Conservation (phyloP, 805 yeast genomes). For the Nakazawaea ambrosiae region DNA sequence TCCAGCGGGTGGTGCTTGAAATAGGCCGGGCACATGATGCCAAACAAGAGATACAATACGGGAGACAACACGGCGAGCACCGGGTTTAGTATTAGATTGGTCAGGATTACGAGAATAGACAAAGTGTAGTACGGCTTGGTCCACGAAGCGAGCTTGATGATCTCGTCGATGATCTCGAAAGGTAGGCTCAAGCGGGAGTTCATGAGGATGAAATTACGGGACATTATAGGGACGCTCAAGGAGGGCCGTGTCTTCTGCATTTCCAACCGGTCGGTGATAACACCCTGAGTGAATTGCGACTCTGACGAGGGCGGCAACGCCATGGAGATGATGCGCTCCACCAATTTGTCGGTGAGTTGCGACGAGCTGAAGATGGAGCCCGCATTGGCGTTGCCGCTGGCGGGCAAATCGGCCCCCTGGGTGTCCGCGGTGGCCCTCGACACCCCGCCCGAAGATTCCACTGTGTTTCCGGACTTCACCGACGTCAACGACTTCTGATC, state of each 20-base stretch:
- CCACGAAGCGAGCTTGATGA: slow-evolving; percentile 58
- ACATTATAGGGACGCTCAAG: slow-evolving; percentile 62
- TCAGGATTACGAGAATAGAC: slow-evolving; percentile 40
- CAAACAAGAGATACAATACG: slow-evolving; percentile 41
- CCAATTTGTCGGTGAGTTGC: slow-evolving; percentile 55
- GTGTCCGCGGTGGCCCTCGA: not conserved
- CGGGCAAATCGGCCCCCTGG: not conserved
- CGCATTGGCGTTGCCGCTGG: not conserved
- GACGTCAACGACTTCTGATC: not conserved
- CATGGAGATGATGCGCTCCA: slow-evolving; percentile 66
- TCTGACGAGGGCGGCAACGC: slow-evolving; percentile 61
- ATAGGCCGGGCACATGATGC: slow-evolving; percentile 65
- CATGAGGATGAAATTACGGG: slow-evolving; percentile 56
- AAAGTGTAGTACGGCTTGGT: slow-evolving; percentile 53
- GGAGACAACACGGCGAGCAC: slow-evolving; percentile 48
- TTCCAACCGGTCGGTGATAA: slow-evolving; percentile 46
- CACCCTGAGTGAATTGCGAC: slow-evolving; percentile 29
- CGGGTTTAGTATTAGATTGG: slow-evolving; percentile 51
- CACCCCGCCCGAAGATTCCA: not conserved
- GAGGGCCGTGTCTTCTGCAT: slow-evolving; percentile 61
- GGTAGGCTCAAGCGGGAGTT: slow-evolving; percentile 57
- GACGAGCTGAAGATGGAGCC: slow-evolving; percentile 18
- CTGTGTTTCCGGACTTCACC: not conserved
- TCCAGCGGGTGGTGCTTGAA: slow-evolving; percentile 59
- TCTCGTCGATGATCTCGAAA: slow-evolving; percentile 52